Evolutionary conservation across 495 filamentous ascomycete genomes (phyloP).

Genomic region (Amphirosellinia nigrospora): DNA sequence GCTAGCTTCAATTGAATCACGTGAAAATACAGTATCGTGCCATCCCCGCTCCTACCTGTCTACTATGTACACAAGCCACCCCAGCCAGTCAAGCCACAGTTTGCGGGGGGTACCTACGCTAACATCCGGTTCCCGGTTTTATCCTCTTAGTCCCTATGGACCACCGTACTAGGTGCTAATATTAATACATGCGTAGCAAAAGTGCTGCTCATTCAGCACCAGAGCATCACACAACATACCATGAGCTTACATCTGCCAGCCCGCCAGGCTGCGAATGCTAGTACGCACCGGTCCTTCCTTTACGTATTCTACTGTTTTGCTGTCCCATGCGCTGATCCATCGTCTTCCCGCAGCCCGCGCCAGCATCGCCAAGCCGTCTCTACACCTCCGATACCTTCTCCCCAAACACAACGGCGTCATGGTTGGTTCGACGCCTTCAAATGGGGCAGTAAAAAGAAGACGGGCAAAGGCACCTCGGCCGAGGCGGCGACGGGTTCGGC

Average conservation of each 20-base stretch:
- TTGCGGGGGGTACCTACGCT: too few relatives aligned
- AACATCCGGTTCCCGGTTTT: too few relatives aligned
- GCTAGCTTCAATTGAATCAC: slow-evolving; percentile 25
- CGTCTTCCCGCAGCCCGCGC: slow-evolving; percentile 29
- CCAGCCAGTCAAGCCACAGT: slow-evolving; percentile 16
- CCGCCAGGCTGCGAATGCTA: slow-evolving; percentile 46
- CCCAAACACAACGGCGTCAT: slow-evolving; percentile 35
- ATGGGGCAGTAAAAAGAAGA: slow-evolving; percentile 15
- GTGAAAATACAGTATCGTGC: slow-evolving; percentile 15
- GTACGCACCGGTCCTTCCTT: slow-evolving; percentile 36
- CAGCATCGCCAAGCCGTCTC: slow-evolving; percentile 41
- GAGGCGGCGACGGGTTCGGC: neutral
- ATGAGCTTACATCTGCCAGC: slow-evolving; percentile 55
- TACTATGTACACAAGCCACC: neutral
- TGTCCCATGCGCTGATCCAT: slow-evolving; percentile 20
- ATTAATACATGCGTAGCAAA: slow-evolving; percentile 8
- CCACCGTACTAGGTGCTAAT: too few relatives aligned
- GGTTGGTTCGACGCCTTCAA: slow-evolving; percentile 39
- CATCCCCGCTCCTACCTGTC: too few relatives aligned
- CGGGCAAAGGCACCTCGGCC: neutral
- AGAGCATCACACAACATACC: slow-evolving; percentile 30
- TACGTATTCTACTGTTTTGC: slow-evolving; percentile 27
- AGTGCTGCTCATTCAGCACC: neutral
- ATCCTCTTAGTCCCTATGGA: too few relatives aligned
- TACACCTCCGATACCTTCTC: slow-evolving; percentile 31